These are phyloP conservation scores for Auxenochlorella pyrenoidosa DNA, from an alignment of 139 green algal genomes.

Conservation along the genomic window DNA sequence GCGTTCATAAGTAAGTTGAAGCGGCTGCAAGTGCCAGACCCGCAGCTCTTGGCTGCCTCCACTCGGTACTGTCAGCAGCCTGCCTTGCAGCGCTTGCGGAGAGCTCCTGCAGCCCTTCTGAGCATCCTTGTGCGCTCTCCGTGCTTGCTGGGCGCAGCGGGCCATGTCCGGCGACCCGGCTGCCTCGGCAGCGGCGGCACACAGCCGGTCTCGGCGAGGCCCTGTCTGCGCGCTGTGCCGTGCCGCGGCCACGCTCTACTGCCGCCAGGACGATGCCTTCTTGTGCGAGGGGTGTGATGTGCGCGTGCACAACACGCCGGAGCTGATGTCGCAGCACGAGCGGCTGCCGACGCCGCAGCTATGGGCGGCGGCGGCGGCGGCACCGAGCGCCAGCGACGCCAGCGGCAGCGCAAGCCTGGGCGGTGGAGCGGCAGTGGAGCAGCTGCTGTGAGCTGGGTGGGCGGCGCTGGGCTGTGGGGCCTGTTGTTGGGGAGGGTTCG, in stretches of 20 bases:
- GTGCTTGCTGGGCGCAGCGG: not conserved
- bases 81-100: not conserved
- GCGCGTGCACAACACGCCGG: conserved; percentile 13
- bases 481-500: no score
- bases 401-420: not conserved
- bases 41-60: no score
- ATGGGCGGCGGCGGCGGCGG: not conserved
- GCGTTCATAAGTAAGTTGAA: no score
- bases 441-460: not conserved
- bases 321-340: conserved; percentile 20
- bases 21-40: no score
- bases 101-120: not conserved
- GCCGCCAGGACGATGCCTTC: conserved; percentile 40
- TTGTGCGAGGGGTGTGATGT: conserved; percentile 37
- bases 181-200: not conserved
- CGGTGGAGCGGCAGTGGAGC: not conserved
- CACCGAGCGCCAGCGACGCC: not conserved
- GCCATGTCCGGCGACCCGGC: not conserved
- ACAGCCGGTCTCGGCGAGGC: not conserved
- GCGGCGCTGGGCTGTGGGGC: not conserved
- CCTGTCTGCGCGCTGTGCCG: conserved; percentile 30
- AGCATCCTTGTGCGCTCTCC: not conserved
- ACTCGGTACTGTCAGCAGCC: not conserved
- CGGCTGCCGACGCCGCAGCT: not conserved
- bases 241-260: conserved; percentile 28